These are phyloP conservation scores for Acer saccharum DNA, from an alignment of 345 rosid genomes.

Conservation along the genomic window DNA sequence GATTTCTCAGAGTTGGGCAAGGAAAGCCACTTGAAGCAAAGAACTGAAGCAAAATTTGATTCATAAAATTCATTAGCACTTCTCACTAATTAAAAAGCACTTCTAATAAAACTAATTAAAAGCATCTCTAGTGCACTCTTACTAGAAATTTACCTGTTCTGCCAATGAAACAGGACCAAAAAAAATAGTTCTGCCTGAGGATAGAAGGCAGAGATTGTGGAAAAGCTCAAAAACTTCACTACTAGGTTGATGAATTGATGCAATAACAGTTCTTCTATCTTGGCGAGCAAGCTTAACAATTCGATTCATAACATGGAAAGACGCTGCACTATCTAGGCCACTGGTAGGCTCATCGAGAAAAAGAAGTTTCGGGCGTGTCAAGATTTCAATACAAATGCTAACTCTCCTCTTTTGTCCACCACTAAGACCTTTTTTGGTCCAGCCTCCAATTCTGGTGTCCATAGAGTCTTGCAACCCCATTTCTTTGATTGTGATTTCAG, in stretches of 20 bases:
- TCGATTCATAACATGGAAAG: slow-evolving; percentile 50
- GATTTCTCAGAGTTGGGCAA: slow-evolving; percentile 39
- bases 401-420: slow-evolving; percentile 62
- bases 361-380: slow-evolving; percentile 46
- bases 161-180: slow-evolving; percentile 39
- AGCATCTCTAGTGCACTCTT: too few species aligned
- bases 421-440: slow-evolving; percentile 48
- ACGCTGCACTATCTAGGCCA: slow-evolving; percentile 57
- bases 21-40: slow-evolving; percentile 42
- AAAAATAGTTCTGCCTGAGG: slow-evolving; percentile 36
- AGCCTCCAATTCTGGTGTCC: slow-evolving; percentile 59
- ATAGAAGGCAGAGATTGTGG: slow-evolving; percentile 43
- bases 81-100: too few species aligned
- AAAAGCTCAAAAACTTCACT: slow-evolving; percentile 46
- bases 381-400: slow-evolving; percentile 59
- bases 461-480: slow-evolving; percentile 51
- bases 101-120: too few species aligned
- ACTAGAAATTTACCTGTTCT: slow-evolving; percentile 22
- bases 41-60: slow-evolving; percentile 23
- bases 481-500: slow-evolving; percentile 48
- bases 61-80: neutral
- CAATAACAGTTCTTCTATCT: slow-evolving; percentile 33
- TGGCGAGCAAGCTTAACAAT: slow-evolving; percentile 37
- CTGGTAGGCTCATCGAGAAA: slow-evolving; percentile 61
- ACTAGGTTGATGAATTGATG: slow-evolving; percentile 46